These are phyloP conservation scores for Xerocomus amazonicus DNA, from an alignment of 1,284 basidiomycete genomes.

Conservation along the genomic window DNA sequence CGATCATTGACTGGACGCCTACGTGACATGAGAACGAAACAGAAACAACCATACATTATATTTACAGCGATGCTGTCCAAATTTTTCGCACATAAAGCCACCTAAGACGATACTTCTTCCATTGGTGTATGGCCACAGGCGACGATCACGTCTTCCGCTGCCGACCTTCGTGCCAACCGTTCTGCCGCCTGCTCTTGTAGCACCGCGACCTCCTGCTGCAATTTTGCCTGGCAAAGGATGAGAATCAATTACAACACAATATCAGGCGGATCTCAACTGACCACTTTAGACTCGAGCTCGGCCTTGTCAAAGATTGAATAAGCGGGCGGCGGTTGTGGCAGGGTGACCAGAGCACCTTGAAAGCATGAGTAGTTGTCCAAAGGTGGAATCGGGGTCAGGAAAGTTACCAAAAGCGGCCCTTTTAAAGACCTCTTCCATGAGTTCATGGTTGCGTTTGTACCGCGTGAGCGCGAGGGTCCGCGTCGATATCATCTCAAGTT, in stretches of 20 bases:
- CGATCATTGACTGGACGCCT: not conserved
- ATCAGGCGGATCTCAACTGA: slow-evolving; percentile 31
- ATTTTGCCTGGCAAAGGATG: slow-evolving; percentile 19
- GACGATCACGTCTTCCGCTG: slow-evolving; percentile 32
- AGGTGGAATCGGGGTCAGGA: not conserved
- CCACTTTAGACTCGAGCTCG: slow-evolving; percentile 58
- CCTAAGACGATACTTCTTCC: slow-evolving; percentile 27
- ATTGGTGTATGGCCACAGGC: slow-evolving; percentile 34
- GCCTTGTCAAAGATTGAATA: slow-evolving; percentile 59
- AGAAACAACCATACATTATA: not conserved
- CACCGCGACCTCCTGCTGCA: slow-evolving; percentile 28
- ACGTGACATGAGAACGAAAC: not conserved
- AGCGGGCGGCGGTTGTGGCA: slow-evolving; percentile 41
- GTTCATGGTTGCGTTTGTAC: slow-evolving; percentile 75
- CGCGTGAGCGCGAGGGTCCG: slow-evolving; percentile 66
- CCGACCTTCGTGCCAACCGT: slow-evolving; percentile 28
- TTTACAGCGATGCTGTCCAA: not conserved
- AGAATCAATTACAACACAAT: not conserved
- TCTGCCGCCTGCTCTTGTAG: slow-evolving; percentile 33
- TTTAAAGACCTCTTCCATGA: slow-evolving; percentile 77
- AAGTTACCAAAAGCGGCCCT: slow-evolving; percentile 62
- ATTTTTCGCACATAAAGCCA: not conserved
- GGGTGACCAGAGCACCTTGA: slow-evolving; percentile 45
- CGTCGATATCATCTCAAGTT: slow-evolving; percentile 66
- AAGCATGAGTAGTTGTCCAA: not conserved